Evolutionary conservation across 2,329 filamentous ascomycete genomes (phyloP), one percentile per base, ranked within the genome.

Genomic region (Ophiostoma himal-ulmi): DNA sequence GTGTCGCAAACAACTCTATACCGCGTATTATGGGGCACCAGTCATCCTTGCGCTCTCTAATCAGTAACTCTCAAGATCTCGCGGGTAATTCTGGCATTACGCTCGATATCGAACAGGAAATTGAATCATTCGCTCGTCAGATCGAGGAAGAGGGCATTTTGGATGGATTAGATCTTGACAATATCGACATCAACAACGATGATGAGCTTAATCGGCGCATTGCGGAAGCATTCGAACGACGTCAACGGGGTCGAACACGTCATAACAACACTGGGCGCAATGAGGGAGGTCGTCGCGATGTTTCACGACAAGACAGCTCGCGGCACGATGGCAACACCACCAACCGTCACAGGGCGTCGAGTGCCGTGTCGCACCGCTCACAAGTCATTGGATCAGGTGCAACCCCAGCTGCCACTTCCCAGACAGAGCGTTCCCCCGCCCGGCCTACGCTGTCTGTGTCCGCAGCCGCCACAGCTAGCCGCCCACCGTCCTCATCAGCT

Each of bases 181-280:
- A 94, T 73, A 88, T 97, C 69, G 93, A 94, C 73, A 84, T 93
- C 20, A 87, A 83, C 67, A 91, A 93, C 76, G 93, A 97, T 77
- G 93, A 97, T 76, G 92, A 96, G 76, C 87, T 98, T 20, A 96
- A 92, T 74, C 91, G 94, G 76, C 89, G 91, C 71, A 97, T 98
- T 75, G 94, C 93, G 1, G 92, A 96, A 76, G 93, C 93, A 1
- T 97, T 96, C 76, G 84, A 92, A 71, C 86, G 92, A 72, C 85
- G 92, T 39, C 92, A 96, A 76, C 86, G 84, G 62, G 88, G 89
- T 72, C 81, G 86, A 71, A 77, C 82, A n/a, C 83, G 65, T 11
- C 65, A 67, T 4, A 66, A 44, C 22, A 48, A 41, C 13, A n/a
- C 62, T 1, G 65, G 39, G n/a, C 65, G 39, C 39, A 67, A 30